Evolutionary conservation across 495 filamentous ascomycete genomes (phyloP).

Genomic region (Aspergillus affinis): DNA sequence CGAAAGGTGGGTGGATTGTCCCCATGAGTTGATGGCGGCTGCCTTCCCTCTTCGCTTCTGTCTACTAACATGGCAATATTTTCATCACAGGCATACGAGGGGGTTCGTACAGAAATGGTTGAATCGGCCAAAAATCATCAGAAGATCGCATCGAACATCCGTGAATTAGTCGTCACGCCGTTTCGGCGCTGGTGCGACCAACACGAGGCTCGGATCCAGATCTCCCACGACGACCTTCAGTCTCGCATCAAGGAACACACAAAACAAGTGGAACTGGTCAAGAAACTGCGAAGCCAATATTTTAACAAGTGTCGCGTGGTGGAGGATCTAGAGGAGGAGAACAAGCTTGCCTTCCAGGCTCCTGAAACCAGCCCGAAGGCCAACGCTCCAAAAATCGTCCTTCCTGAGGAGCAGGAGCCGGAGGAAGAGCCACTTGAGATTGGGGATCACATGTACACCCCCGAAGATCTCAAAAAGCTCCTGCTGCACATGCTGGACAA

Average conservation of each 20-base stretch:
- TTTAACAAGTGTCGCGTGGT: conserved; percentile 98
- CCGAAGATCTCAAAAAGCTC: conserved; percentile 86
- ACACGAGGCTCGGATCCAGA: conserved; percentile 85
- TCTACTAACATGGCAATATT: conserved; percentile 7
- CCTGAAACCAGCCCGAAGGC: conserved; percentile 59
- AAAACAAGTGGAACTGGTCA: conserved; percentile 83
- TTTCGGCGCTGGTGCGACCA: conserved; percentile 95
- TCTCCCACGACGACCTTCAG: conserved; percentile 92
- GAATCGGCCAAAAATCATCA: conserved; percentile 86
- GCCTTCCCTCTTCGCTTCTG: neutral
- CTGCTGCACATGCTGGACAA: conserved; percentile 81
- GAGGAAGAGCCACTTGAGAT: conserved; percentile 85
- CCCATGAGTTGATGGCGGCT: neutral
- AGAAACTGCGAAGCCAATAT: conserved; percentile 91
- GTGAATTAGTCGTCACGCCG: conserved; percentile 89
- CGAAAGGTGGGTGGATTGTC: conserved; percentile 66
- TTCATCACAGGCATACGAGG: conserved; percentile 79
- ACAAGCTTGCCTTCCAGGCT: conserved; percentile 94
- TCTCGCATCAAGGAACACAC: conserved; percentile 85
- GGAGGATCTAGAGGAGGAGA: conserved; percentile 97
- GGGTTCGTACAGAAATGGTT: conserved; percentile 91
- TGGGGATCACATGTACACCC: conserved; percentile 80
- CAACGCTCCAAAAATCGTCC: conserved; percentile 56
- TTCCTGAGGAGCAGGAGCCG: conserved; percentile 55
- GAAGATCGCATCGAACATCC: conserved; percentile 93